Conservation (phyloP, 441 rosid genomes). For the Viola pubescens region DNA sequence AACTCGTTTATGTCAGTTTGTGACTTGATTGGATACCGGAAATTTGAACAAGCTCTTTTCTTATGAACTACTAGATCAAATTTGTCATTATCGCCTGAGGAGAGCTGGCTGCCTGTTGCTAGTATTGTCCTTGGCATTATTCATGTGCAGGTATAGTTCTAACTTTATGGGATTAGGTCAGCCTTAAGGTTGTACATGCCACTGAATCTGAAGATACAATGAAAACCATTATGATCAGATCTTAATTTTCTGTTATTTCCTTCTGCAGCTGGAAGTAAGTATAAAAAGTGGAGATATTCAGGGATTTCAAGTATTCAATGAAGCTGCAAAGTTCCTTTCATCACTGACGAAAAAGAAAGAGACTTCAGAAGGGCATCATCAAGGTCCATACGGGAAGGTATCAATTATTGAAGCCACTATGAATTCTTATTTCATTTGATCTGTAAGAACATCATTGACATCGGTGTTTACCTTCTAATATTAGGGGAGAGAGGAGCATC, state of each 20-base stretch:
- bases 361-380: slow-evolving; percentile 25
- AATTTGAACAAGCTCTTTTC: slow-evolving; percentile 8
- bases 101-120: slow-evolving; percentile 87
- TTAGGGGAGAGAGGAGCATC: slow-evolving; percentile 24
- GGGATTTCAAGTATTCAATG: slow-evolving; percentile 48
- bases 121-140: slow-evolving; percentile 71
- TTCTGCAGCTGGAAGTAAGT: slow-evolving; percentile 72
- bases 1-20: slow-evolving; percentile 1
- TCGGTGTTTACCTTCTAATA: not conserved
- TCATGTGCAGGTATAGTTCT: slow-evolving; percentile 68
- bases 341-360: slow-evolving; percentile 25
- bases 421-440: not conserved
- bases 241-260: not conserved
- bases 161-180: too few relatives aligned
- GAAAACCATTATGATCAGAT: not conserved
- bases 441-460: slow-evolving; percentile 9
- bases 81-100: slow-evolving; percentile 76
- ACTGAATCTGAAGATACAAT: not conserved
- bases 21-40: slow-evolving; percentile 8
- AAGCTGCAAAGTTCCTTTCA: slow-evolving; percentile 34
- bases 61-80: slow-evolving; percentile 43
- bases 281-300: slow-evolving; percentile 74
- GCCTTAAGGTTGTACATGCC: not conserved
- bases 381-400: slow-evolving; percentile 34
- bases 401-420: not conserved